Conservation (phyloP, 768 basidiomycete genomes). For the Cystobasidium ongulense region DNA sequence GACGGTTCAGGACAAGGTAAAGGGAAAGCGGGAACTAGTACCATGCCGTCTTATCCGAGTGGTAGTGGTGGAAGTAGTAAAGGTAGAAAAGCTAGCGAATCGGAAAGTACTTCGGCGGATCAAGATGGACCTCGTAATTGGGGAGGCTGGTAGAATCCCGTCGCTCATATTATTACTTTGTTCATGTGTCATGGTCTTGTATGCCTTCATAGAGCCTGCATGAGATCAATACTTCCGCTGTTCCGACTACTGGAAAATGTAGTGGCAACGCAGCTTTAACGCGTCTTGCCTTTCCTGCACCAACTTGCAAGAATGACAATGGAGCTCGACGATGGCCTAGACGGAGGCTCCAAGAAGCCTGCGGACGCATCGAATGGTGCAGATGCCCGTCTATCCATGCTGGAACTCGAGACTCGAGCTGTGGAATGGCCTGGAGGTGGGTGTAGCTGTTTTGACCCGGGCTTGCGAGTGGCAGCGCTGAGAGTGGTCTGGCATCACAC, state of each 20-base stretch:
- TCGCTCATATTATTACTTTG: too few relatives aligned
- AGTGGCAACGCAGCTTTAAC: too few relatives aligned
- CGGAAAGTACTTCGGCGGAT: background rate
- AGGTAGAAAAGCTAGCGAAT: background rate
- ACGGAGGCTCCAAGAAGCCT: background rate
- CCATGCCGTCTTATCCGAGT: background rate
- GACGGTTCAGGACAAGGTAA: background rate
- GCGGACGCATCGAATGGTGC: background rate
- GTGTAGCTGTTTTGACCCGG: background rate
- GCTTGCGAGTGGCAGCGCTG: background rate
- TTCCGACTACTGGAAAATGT: too few relatives aligned
- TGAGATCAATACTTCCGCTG: too few relatives aligned
- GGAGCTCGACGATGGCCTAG: background rate
- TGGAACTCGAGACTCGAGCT: background rate
- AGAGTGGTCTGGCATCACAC: background rate
- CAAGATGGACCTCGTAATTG: background rate
- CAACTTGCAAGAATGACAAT: background rate
- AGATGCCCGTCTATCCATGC: background rate
- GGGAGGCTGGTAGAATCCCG: background rate
- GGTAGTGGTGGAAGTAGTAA: background rate
- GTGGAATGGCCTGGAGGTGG: slow-evolving; percentile 1
- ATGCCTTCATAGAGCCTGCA: too few relatives aligned
- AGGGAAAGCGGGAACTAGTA: background rate
- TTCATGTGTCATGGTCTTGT: too few relatives aligned
- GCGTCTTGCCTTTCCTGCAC: background rate